Evolutionary conservation across 805 yeast species (phyloP).

Genomic region (Yarrowia osloensis): DNA sequence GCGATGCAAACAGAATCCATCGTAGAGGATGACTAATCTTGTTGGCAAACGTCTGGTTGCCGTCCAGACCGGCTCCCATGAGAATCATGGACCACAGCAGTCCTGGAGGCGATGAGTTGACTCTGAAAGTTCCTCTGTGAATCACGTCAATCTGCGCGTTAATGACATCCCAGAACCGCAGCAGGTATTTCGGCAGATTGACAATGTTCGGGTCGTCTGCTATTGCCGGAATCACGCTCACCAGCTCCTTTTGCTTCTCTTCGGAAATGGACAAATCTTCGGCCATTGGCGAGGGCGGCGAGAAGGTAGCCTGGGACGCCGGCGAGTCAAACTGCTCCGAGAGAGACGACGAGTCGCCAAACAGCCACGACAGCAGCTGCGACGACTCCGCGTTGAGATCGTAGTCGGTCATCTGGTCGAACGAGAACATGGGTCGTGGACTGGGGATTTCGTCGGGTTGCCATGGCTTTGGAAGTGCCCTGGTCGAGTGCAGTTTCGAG

Average conservation of each 20-base stretch:
- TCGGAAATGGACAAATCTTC: slow-evolving; percentile 44
- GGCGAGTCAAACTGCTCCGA: slow-evolving; percentile 44
- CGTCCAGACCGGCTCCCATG: slow-evolving; percentile 54
- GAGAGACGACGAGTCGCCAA: slow-evolving; percentile 42
- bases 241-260: slow-evolving; percentile 38
- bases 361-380: slow-evolving; percentile 44
- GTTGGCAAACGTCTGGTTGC: slow-evolving; percentile 46
- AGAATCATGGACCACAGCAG: slow-evolving; percentile 57
- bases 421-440: slow-evolving; percentile 8
- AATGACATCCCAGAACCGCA: slow-evolving; percentile 57
- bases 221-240: slow-evolving; percentile 39
- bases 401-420: slow-evolving; percentile 1
- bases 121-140: slow-evolving; percentile 60
- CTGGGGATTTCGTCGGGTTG: slow-evolving; percentile 15
- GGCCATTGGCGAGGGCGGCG: slow-evolving; percentile 45
- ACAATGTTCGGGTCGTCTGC: slow-evolving; percentile 31
- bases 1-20: slow-evolving; percentile 67
- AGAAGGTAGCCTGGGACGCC: slow-evolving; percentile 45
- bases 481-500: slow-evolving; percentile 1
- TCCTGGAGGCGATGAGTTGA: slow-evolving; percentile 51
- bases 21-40: slow-evolving; percentile 61
- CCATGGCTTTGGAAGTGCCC: slow-evolving; percentile 10
- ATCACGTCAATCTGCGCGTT: slow-evolving; percentile 62
- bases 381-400: slow-evolving; percentile 29
- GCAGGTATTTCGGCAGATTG: slow-evolving; percentile 37